These are phyloP conservation scores for Eucalyptus regnans DNA, from an alignment of 345 rosid species.

Conservation along the genomic window DNA sequence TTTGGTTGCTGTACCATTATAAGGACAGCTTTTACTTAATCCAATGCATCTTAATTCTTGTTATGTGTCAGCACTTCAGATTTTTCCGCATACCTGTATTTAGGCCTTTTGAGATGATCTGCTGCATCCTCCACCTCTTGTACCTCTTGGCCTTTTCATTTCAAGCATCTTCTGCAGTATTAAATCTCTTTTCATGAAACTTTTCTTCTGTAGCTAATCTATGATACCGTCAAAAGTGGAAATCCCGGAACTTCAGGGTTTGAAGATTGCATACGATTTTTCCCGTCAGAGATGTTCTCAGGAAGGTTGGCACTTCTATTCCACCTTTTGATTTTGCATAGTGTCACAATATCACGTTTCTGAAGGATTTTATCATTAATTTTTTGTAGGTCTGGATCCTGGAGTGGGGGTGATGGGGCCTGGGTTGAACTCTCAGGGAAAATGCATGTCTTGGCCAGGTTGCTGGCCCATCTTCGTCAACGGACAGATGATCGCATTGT, in stretches of 20 bases:
- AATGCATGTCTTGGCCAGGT: constrained; percentile 94
- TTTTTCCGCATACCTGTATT: not conserved
- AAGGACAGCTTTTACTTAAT: not conserved
- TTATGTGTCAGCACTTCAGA: not conserved
- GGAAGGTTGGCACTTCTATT: constrained; percentile 47
- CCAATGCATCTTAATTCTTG: not conserved
- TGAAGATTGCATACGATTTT: constrained; percentile 74
- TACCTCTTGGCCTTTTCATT: not conserved
- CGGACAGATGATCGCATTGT: constrained; percentile 90
- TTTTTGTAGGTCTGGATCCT: constrained; percentile 71
- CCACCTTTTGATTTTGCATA: not conserved
- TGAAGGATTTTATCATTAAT: not conserved
- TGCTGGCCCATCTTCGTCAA: constrained; percentile 71
- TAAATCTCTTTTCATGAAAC: not conserved
- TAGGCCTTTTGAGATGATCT: not conserved
- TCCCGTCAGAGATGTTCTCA: constrained; percentile 92
- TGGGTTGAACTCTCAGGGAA: constrained; percentile 99
- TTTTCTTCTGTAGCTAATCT: constrained; percentile 65
- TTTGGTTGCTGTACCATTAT: not conserved
- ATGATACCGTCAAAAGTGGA: constrained; percentile 69
- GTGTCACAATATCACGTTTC: not conserved
- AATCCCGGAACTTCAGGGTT: constrained; percentile 81
- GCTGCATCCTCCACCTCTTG: not conserved
- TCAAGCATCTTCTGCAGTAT: not conserved
- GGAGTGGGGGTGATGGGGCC: constrained; percentile 92